phyloP scores from a whole-genome alignment of 2,329 filamentous ascomycete genomes.

The Fulvia fulva region DNA sequence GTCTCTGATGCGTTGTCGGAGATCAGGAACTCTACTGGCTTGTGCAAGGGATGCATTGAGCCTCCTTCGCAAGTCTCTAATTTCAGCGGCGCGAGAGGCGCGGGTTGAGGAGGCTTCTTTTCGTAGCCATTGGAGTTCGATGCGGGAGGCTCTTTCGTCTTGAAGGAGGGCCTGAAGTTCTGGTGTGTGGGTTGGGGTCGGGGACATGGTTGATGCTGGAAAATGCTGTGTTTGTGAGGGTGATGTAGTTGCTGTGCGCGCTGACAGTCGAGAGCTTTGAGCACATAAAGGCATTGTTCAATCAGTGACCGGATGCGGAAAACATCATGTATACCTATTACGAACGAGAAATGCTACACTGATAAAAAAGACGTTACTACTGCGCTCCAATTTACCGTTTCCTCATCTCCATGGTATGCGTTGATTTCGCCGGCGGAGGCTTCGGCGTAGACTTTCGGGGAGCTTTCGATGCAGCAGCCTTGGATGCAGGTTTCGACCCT shows the following conservation, averaged over 20 bases:
- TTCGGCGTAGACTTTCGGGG: background rate
- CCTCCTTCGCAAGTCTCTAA: background rate
- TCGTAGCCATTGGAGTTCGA: background rate
- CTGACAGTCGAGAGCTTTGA: too few relatives aligned
- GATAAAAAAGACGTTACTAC: too few relatives aligned
- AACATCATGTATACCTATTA: too few relatives aligned
- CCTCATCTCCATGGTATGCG: background rate
- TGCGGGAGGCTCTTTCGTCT: background rate
- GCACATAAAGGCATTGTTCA: too few relatives aligned
- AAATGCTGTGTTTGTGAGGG: background rate
- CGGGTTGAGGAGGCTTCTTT: background rate
- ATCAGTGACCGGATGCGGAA: too few relatives aligned
- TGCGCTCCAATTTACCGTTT: too few relatives aligned
- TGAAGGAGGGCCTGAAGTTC: background rate
- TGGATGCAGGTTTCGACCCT: background rate
- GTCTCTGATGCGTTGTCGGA: background rate
- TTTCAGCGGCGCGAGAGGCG: background rate
- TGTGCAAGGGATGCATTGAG: background rate
- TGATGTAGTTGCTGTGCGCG: too few relatives aligned
- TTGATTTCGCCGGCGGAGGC: background rate
- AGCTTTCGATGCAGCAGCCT: background rate
- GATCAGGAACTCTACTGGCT: background rate
- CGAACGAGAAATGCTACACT: too few relatives aligned
- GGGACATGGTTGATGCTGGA: background rate
- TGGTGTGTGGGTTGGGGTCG: background rate